These are phyloP conservation scores for Cryoendolithus antarcticus DNA, from an alignment of 2,329 filamentous ascomycete genomes.

Conservation along the genomic window DNA sequence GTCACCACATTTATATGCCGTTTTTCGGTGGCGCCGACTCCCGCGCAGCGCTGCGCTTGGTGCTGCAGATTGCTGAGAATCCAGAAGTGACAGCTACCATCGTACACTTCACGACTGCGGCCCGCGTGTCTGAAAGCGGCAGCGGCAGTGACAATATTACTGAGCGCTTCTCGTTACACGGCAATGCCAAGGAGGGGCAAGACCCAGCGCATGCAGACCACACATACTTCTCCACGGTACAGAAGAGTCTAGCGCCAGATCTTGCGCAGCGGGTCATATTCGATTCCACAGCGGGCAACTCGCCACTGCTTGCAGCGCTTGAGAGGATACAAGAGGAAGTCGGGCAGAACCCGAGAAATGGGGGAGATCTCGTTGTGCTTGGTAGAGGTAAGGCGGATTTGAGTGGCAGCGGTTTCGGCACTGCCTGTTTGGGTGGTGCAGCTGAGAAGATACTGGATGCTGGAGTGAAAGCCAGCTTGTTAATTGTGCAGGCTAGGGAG, in stretches of 20 bases:
- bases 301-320: constrained; percentile 36
- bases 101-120: constrained; percentile 39
- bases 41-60: constrained; percentile 62
- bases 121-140: not conserved
- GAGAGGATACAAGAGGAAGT: constrained; percentile 47
- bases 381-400: constrained; percentile 39
- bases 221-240: constrained; percentile 45
- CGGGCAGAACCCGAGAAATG: constrained; percentile 49
- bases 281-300: constrained; percentile 30
- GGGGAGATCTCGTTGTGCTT: constrained; percentile 58
- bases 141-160: not conserved
- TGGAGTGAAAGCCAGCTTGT: constrained; percentile 52
- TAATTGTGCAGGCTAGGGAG: constrained; percentile 53
- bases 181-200: not conserved
- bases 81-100: constrained; percentile 67
- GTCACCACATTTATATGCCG: constrained; percentile 75
- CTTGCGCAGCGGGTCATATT: constrained; percentile 48
- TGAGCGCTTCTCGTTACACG: constrained; percentile 3
- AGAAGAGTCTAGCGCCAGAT: constrained; percentile 41
- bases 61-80: constrained; percentile 73
- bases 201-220: constrained; percentile 25
- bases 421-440: constrained; percentile 45
- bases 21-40: constrained; percentile 82
- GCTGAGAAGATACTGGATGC: constrained; percentile 48
- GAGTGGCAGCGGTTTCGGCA: constrained; percentile 23